These are phyloP conservation scores for Claviceps sp. DNA, from an alignment of 2,329 filamentous ascomycete species.

Conservation along the genomic window DNA sequence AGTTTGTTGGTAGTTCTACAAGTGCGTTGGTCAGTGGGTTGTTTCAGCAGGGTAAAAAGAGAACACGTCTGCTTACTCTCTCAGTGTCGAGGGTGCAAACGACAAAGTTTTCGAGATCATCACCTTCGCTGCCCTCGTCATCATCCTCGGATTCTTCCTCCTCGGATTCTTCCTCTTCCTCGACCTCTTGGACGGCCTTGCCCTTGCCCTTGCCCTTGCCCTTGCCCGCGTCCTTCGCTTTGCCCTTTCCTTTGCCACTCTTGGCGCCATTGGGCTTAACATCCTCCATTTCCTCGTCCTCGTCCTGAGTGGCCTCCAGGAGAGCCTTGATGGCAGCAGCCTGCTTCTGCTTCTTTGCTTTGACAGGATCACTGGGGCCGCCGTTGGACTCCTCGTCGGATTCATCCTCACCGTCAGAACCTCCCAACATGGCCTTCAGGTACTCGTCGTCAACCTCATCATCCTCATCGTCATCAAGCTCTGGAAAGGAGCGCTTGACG, in stretches of 20 bases:
- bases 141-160: constrained; percentile 27
- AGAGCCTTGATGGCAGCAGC: constrained; percentile 68
- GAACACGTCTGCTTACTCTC: constrained; percentile 46
- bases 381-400: constrained; percentile 61
- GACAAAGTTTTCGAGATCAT: constrained; percentile 76
- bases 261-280: constrained; percentile 46
- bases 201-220: constrained; percentile 61
- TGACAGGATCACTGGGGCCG: constrained; percentile 80
- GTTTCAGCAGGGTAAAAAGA: background rate
- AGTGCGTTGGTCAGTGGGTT: constrained; percentile 14
- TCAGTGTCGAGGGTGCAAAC: constrained; percentile 91
- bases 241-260: constrained; percentile 43
- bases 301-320: constrained; percentile 49
- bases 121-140: constrained; percentile 47
- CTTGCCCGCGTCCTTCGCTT: constrained; percentile 40
- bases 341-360: constrained; percentile 76
- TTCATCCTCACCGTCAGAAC: constrained; percentile 40
- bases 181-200: constrained; percentile 48
- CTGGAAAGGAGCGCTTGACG: constrained; percentile 55
- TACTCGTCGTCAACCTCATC: constrained; percentile 57
- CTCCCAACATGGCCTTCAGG: constrained; percentile 39
- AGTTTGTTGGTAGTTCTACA: constrained; percentile 83
- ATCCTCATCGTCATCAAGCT: constrained; percentile 40
- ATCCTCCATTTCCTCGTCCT: constrained; percentile 63
- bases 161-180: constrained; percentile 33